Base-by-base conservation (phyloP, 2,329 filamentous ascomycete species). In the Epicoccum nigrum region DNA sequence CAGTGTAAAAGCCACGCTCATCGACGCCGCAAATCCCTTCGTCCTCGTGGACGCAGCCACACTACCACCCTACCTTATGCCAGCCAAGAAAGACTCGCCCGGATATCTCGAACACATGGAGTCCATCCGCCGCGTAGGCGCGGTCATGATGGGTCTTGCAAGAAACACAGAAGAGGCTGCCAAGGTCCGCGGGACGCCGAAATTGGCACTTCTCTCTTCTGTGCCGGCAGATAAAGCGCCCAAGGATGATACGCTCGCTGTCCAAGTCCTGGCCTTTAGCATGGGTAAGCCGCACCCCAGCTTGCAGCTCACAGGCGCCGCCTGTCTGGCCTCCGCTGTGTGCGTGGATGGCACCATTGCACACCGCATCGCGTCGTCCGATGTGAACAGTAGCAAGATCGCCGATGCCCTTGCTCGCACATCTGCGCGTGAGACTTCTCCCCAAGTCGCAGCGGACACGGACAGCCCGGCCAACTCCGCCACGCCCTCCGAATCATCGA, bases 1-100 rank as follows among this genome's bases (percentile, higher is more conserved):
- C 21, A 75, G 72, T 0, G 64, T 84, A 0, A 57, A 65, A 4
- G 81, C 77, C 0, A 86, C 83, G 1, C 79, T 85, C 19, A 78
- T 86, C 2, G 86, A 88, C 55, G 82, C 82, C 0, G 81, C 81
- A 1, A 88, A 87, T 59, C 86, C 85, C 0, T 83, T 83, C 42
- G 77, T 85, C 4, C 86, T 88, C 56, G 73, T 88, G 0, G 66
- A 77, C n/a, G 75, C 76, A 4, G 72, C 74, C 6, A 73, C 85
- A 27, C 75, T 79, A 0, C 84, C 85, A 0, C 73, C 80, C 15
- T 72, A 76, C 15, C 76, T 86, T 8, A 77, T 82, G 12, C 39
- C 40, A 8, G 49, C 48, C 8, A 51, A 41, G 11, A 71, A 73
- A 2, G 67, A 86, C 1, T 71, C 81, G 5, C 19, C 56, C 0